These are phyloP conservation scores for Magnusiomyces fungicola DNA, from an alignment of 1,139 yeast species.

Conservation along the genomic window DNA sequence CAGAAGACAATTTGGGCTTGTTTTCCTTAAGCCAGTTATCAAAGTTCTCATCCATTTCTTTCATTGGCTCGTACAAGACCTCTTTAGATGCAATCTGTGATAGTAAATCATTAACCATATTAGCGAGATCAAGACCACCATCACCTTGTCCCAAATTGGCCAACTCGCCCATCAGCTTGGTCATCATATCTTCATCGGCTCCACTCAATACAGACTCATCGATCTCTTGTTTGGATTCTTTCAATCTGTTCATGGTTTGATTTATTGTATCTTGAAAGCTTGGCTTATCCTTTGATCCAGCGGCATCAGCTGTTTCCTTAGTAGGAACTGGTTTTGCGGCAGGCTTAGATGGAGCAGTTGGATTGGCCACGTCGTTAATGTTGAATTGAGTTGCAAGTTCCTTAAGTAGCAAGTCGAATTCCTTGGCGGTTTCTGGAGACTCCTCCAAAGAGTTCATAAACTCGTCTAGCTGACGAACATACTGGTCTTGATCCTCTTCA, in stretches of 20 bases:
- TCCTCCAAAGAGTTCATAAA: too few relatives aligned
- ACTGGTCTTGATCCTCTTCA: too few relatives aligned
- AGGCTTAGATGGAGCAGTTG: slow-evolving; percentile 4
- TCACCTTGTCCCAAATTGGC: slow-evolving; percentile 42
- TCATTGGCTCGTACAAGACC: slow-evolving; percentile 81
- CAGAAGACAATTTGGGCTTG: slow-evolving; percentile 29
- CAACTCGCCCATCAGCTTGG: slow-evolving; percentile 48
- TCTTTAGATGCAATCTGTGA: slow-evolving; percentile 81
- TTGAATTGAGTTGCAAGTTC: too few relatives aligned
- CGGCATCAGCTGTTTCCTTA: slow-evolving; percentile 7
- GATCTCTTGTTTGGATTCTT: slow-evolving; percentile 43
- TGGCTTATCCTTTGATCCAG: slow-evolving; percentile 24
- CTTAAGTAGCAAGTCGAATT: slow-evolving; percentile 46
- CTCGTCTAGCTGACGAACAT: too few relatives aligned
- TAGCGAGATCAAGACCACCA: slow-evolving; percentile 50
- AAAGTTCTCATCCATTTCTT: slow-evolving; percentile 61
- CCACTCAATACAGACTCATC: slow-evolving; percentile 57
- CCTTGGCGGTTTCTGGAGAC: slow-evolving; percentile 54
- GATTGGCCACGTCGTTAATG: too few relatives aligned
- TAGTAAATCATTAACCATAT: slow-evolving; percentile 67
- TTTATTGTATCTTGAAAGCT: slow-evolving; percentile 72
- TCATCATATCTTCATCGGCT: slow-evolving; percentile 35
- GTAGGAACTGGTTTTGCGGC: slow-evolving; percentile 6
- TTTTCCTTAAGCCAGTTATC: slow-evolving; percentile 55
- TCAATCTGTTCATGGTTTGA: slow-evolving; percentile 71